Conservation (phyloP, 371 early-diverging fungal species). For the Blastocladiella emersonii region DNA sequence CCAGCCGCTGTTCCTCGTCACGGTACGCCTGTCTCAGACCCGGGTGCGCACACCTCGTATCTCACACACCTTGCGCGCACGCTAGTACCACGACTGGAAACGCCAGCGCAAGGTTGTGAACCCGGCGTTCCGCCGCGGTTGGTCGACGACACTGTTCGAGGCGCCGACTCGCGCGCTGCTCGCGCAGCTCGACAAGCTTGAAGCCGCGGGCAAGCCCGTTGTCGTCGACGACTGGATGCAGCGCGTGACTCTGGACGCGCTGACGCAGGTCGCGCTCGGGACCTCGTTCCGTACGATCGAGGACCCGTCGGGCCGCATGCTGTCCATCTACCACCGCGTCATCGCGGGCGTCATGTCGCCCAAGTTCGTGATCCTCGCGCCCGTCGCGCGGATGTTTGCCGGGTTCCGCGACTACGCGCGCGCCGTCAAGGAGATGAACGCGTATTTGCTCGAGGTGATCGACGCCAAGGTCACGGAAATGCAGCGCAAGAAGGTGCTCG, state of each 20-base stretch:
- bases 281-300: neutral
- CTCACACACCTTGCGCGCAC: neutral
- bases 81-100: neutral
- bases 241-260: slow-evolving; percentile 1
- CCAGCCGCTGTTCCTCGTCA: no score
- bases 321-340: neutral
- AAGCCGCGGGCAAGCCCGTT: neutral
- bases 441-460: neutral
- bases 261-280: neutral
- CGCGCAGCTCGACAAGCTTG: neutral
- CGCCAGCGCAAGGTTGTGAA: slow-evolving; percentile 2
- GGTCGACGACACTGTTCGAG: neutral
- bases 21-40: no score
- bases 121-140: slow-evolving; percentile 1
- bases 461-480: neutral
- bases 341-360: neutral
- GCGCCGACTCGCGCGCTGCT: neutral
- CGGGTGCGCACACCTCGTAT: no score
- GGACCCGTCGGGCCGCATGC: neutral
- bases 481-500: neutral
- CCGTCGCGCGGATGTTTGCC: neutral
- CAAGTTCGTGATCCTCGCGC: neutral
- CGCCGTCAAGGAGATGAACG: neutral
- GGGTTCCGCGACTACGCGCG: neutral
- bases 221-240: slow-evolving; percentile 4